These are phyloP conservation scores for Penicillium daleae DNA, from an alignment of 495 filamentous ascomycete genomes.

Conservation along the genomic window DNA sequence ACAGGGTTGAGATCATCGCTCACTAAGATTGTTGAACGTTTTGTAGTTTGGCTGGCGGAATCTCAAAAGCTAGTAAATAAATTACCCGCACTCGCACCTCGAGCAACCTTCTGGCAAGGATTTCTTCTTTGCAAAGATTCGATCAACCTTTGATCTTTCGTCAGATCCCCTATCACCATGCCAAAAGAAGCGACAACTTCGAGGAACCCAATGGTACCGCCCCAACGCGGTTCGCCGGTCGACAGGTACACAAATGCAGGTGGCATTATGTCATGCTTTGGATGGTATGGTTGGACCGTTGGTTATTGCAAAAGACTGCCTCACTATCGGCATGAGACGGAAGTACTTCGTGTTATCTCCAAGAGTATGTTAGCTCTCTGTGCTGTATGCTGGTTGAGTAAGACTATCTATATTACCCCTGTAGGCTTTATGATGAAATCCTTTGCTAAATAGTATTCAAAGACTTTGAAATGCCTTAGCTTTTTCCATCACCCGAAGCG, in stretches of 20 bases:
- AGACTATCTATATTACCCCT: not conserved
- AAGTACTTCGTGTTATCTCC: constrained; percentile 2
- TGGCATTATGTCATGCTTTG: constrained; percentile 3
- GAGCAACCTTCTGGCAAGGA: no score
- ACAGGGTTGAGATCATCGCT: no score
- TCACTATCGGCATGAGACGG: constrained; percentile 1
- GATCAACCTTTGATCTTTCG: no score
- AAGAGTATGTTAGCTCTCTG: not conserved
- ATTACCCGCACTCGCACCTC: no score
- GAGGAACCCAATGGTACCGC: no score
- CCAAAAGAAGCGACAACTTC: no score
- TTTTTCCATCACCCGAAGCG: not conserved
- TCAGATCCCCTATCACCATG: no score
- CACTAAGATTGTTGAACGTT: no score
- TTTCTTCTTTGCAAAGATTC: no score
- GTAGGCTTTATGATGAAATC: constrained; percentile 1
- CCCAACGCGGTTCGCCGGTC: no score
- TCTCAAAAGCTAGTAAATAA: no score
- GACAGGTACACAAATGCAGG: constrained; percentile 4
- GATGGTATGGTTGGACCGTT: constrained; percentile 1
- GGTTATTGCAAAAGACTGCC: not conserved
- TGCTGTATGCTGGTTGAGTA: constrained; percentile 1
- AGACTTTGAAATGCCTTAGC: not conserved
- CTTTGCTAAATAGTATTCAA: not conserved
- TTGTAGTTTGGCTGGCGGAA: no score